Evolutionary conservation across 805 yeast species (phyloP), one percentile per base, ranked within the genome.

Genomic region (Myxozyma udenii): DNA sequence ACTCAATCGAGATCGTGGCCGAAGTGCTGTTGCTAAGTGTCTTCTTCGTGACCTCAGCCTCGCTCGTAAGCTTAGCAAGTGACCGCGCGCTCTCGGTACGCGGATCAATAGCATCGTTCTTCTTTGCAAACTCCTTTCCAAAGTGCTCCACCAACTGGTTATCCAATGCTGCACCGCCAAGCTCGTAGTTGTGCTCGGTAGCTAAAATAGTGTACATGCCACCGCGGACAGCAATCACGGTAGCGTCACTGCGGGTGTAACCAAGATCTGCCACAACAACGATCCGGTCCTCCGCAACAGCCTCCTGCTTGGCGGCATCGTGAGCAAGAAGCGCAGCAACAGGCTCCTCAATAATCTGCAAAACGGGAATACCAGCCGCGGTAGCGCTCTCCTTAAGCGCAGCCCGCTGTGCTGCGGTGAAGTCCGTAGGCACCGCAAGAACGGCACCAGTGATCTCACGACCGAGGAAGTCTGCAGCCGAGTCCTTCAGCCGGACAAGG

Each of bases 221-320:
- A 59, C 96, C 96, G 75, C 97, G 83, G 48, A 84, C 86, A 37
- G 97, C 83, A 64, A 93, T 75, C 46, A 93, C 90, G 53, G 98
- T 96, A 57, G 90, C 96, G 68, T 93, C 98, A 38, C 95, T 84
- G 73, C 98, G 80, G 62, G 89, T 78, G 67, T 96, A 97, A 69
- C 98, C 98, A 65, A 93, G 87, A 71, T 93, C 98, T 49, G 95
- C 95, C 62, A 93, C 96, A 44, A 88, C 95, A 65, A 83, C 83
- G 54, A 87, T 71, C 75, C 84, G 84, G 72, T 88, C 95, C 61
- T 80, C 72, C 18, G 64, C 48, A 42, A 51, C 46, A 16, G 61
- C 58, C 19, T 28, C 48, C 12, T 32, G 25, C 14, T 50, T 38
- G 25, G 45, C 37, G 49, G 73, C 70, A 57, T 77, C 80, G 66